phyloP scores from a whole-genome alignment of 2,329 filamentous ascomycete species.

The Diaporthe citrichinensis region DNA sequence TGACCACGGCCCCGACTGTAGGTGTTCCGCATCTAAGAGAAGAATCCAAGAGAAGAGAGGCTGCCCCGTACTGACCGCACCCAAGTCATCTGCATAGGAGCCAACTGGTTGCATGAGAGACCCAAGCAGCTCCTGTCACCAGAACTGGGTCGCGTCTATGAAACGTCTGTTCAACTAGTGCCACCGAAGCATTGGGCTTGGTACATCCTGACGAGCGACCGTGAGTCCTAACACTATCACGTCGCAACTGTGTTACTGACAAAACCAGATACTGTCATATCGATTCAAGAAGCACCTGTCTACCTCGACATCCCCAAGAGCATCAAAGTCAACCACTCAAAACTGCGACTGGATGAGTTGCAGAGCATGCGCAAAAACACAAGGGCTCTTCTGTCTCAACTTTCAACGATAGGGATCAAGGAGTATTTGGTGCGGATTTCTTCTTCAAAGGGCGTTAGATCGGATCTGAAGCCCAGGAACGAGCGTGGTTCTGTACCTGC shows the following conservation, averaged over 20 bases:
- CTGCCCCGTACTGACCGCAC: not conserved
- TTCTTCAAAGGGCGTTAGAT: conserved; percentile 57
- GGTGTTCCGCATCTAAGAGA: conserved; percentile 43
- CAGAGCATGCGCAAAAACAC: conserved; percentile 56
- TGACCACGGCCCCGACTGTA: conserved; percentile 77
- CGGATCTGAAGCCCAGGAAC: conserved; percentile 45
- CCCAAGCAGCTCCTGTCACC: conserved; percentile 45
- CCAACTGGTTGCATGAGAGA: conserved; percentile 72
- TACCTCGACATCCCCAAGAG: conserved; percentile 47
- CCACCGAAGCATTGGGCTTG: conserved; percentile 74
- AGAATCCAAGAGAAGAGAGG: not conserved
- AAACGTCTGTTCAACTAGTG: conserved; percentile 47
- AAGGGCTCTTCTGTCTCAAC: conserved; percentile 54
- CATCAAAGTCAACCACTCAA: conserved; percentile 42
- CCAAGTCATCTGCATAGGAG: conserved; percentile 77
- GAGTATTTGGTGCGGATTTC: conserved; percentile 56
- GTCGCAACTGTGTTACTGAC: conserved; percentile 42
- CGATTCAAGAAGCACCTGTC: conserved; percentile 73
- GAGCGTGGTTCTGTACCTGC: conserved; percentile 16
- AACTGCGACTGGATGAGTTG: conserved; percentile 50
- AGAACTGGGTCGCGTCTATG: conserved; percentile 11
- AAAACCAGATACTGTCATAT: conserved; percentile 73
- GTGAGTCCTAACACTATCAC: conserved; percentile 52
- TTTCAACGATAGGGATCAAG: conserved; percentile 55
- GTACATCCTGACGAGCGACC: conserved; percentile 77